Evolutionary conservation across 1,139 yeast species (phyloP).

Genomic region (Sugiyamaella sp.): DNA sequence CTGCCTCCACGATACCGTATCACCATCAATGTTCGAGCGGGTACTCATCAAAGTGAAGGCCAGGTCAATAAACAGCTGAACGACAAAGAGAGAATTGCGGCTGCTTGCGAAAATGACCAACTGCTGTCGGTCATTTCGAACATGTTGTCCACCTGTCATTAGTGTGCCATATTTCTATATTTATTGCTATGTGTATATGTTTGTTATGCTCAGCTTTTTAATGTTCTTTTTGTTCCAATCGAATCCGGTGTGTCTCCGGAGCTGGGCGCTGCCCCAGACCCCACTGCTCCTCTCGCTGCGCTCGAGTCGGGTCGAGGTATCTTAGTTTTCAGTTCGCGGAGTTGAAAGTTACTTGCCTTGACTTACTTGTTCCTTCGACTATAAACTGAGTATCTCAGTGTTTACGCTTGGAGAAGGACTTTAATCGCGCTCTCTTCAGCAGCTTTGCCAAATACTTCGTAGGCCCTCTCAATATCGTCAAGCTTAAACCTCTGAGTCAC

Average conservation of each 20-base stretch:
- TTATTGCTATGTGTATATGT: background rate
- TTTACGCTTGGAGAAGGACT: slow-evolving; percentile 27
- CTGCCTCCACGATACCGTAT: slow-evolving; percentile 85
- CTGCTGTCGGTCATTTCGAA: slow-evolving; percentile 82
- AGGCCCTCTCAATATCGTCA: slow-evolving; percentile 61
- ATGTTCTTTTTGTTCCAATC: too few species aligned
- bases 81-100: slow-evolving; percentile 97
- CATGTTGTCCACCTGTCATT: slow-evolving; percentile 78
- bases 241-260: too few species aligned
- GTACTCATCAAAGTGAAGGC: slow-evolving; percentile 92
- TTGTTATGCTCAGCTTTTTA: background rate
- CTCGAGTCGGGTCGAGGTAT: slow-evolving; percentile 4
- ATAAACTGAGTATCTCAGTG: too few species aligned
- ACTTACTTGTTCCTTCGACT: too few species aligned
- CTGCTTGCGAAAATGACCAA: slow-evolving; percentile 98
- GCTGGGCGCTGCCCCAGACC: background rate
- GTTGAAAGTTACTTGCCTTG: too few species aligned
- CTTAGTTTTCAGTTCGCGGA: too few species aligned
- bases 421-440: slow-evolving; percentile 51
- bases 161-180: background rate
- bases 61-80: slow-evolving; percentile 96
- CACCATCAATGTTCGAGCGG: slow-evolving; percentile 78
- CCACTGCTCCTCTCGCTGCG: background rate
- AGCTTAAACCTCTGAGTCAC: slow-evolving; percentile 66
- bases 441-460: slow-evolving; percentile 56